phyloP scores from a whole-genome alignment of 495 filamentous ascomycete species.

The Penicillium malachiteum region DNA sequence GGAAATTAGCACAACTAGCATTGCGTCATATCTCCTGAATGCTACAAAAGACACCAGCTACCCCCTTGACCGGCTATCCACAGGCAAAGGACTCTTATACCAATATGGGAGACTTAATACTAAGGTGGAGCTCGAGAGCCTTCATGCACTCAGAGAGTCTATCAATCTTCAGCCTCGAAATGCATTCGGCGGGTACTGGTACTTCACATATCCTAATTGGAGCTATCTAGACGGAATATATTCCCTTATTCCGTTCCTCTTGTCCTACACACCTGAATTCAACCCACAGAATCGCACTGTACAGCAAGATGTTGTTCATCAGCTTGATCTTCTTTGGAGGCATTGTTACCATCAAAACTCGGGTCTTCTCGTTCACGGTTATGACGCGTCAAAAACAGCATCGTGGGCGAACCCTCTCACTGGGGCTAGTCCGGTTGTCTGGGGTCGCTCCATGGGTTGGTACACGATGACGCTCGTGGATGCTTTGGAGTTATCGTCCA shows the following conservation, averaged over 20 bases:
- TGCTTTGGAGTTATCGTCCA: slow-evolving; percentile 40
- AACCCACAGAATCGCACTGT: slow-evolving; percentile 34
- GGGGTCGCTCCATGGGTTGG: slow-evolving; percentile 60
- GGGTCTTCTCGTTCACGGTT: slow-evolving; percentile 56
- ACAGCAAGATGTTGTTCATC: slow-evolving; percentile 44
- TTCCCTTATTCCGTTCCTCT: slow-evolving; percentile 52
- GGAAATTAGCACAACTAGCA: slow-evolving; percentile 2
- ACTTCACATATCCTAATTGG: slow-evolving; percentile 53
- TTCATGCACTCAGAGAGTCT: slow-evolving; percentile 45
- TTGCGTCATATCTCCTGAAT: slow-evolving; percentile 15
- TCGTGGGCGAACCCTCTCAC: slow-evolving; percentile 57
- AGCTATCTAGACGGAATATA: slow-evolving; percentile 60
- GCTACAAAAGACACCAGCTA: slow-evolving; percentile 32
- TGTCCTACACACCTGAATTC: slow-evolving; percentile 45
- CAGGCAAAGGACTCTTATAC: slow-evolving; percentile 40
- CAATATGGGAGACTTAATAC: slow-evolving; percentile 30
- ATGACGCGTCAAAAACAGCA: slow-evolving; percentile 52
- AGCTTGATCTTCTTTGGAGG: slow-evolving; percentile 52
- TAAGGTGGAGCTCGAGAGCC: slow-evolving; percentile 37
- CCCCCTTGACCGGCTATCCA: slow-evolving; percentile 40
- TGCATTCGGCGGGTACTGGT: slow-evolving; percentile 49
- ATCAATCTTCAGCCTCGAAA: slow-evolving; percentile 49
- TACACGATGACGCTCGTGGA: slow-evolving; percentile 59
- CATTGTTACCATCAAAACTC: slow-evolving; percentile 48
- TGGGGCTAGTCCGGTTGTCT: slow-evolving; percentile 55